Evolutionary conservation across 2,329 filamentous ascomycete genomes (phyloP).

Genomic region (Clonostachys byssicola): DNA sequence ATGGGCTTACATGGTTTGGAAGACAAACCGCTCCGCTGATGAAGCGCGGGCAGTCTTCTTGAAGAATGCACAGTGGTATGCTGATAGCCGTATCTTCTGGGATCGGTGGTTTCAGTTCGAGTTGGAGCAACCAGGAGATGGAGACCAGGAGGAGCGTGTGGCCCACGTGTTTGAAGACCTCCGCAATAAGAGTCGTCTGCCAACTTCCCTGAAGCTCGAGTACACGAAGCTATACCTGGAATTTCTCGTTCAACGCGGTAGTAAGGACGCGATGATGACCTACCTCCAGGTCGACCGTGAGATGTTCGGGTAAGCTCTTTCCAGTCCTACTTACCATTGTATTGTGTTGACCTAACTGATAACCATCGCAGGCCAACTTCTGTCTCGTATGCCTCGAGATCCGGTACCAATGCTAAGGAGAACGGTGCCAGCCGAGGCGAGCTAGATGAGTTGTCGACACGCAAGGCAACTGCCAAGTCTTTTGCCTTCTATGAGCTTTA

Average conservation of each 20-base stretch:
- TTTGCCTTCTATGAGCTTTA: constrained; percentile 50
- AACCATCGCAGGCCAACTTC: constrained; percentile 34
- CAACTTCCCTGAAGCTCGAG: constrained; percentile 64
- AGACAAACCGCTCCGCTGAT: constrained; percentile 73
- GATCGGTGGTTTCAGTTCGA: constrained; percentile 85
- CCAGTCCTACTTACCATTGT: not conserved
- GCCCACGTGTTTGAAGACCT: constrained; percentile 77
- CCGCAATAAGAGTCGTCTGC: constrained; percentile 67
- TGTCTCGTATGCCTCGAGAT: constrained; percentile 32
- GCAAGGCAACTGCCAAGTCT: constrained; percentile 46
- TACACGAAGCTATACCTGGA: constrained; percentile 75
- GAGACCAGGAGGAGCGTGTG: constrained; percentile 67
- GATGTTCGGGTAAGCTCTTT: constrained; percentile 70
- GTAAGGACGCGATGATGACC: constrained; percentile 79
- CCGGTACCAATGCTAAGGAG: constrained; percentile 32
- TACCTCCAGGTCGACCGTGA: constrained; percentile 81
- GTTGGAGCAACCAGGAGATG: constrained; percentile 66
- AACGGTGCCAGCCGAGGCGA: constrained; percentile 34
- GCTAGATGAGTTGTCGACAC: constrained; percentile 44
- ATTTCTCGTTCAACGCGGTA: constrained; percentile 79
- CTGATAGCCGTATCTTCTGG: constrained; percentile 88
- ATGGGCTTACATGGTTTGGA: constrained; percentile 85
- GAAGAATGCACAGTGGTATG: constrained; percentile 78
- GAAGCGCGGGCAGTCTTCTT: constrained; percentile 82
- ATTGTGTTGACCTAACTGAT: not conserved